Evolutionary conservation across 192 early-diverging fungal species (phyloP).

Genomic region (Phycomyces nitens): DNA sequence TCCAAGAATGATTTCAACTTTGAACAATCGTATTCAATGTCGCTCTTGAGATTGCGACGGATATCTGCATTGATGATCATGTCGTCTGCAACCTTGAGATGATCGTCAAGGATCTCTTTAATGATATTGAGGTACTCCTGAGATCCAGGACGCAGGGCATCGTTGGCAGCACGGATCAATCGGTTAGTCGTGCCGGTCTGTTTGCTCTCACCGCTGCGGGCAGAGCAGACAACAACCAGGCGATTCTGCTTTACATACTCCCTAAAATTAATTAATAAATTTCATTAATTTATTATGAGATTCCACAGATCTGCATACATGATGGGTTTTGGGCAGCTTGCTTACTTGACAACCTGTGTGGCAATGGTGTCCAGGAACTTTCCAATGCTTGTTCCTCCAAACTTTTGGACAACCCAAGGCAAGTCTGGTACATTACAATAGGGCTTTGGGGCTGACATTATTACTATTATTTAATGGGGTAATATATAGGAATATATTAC

Average conservation of each 20-base stretch:
- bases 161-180: constrained; percentile 56
- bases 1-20: constrained; percentile 82
- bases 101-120: constrained; percentile 76
- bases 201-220: constrained; percentile 86
- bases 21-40: constrained; percentile 75
- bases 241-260: constrained; percentile 69
- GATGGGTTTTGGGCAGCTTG: constrained; percentile 17
- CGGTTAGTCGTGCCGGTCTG: constrained; percentile 86
- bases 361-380: constrained; percentile 73
- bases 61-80: constrained; percentile 52
- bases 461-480: too few species aligned
- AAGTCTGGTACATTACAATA: constrained; percentile 25
- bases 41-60: constrained; percentile 46
- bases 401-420: constrained; percentile 84
- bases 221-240: constrained; percentile 92
- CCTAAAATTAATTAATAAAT: constrained; percentile 36
- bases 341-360: constrained; percentile 82
- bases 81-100: constrained; percentile 64
- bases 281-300: neutral
- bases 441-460: constrained; percentile 1
- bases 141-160: constrained; percentile 71
- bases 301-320: constrained; percentile 15
- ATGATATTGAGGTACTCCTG: constrained; percentile 72
- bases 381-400: constrained; percentile 95
- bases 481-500: too few species aligned